Percentiles rank a stretch among this genome's conserved stretches.
Conservation (phyloP, 495 filamentous ascomycete species). For the Penicillium verhagenii region DNA sequence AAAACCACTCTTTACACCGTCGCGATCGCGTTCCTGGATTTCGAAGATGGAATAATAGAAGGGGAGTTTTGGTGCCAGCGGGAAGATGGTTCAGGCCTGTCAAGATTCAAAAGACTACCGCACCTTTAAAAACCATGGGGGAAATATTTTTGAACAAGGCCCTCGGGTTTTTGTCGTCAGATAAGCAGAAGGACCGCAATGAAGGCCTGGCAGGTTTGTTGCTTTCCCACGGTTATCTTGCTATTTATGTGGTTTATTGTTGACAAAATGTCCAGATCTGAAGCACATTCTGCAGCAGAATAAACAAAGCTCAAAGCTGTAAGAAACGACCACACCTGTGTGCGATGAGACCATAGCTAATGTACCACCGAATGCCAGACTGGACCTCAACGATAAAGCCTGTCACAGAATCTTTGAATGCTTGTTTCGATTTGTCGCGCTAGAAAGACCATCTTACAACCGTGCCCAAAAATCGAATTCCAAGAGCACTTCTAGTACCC, state of each 20-base stretch:
- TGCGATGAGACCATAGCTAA: constrained; percentile 4
- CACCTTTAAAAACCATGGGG: constrained; percentile 21
- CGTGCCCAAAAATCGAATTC: constrained; percentile 50
- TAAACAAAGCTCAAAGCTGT: constrained; percentile 57
- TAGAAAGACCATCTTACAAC: constrained; percentile 65
- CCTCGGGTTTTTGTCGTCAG: constrained; percentile 46
- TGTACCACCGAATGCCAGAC: constrained; percentile 32
- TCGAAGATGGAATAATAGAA: constrained; percentile 4
- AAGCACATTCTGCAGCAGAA: constrained; percentile 63
- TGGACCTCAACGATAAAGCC: constrained; percentile 64
- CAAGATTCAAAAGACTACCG: not conserved
- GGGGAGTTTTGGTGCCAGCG: not conserved
- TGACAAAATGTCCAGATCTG: constrained; percentile 47
- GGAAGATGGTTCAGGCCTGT: not conserved
- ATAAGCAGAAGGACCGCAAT: constrained; percentile 51
- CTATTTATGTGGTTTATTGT: not conserved
- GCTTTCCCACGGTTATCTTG: not conserved
- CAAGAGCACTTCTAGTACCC: constrained; percentile 45
- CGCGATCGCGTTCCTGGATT: not conserved
- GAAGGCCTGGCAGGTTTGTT: constrained; percentile 52
- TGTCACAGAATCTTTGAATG: constrained; percentile 81
- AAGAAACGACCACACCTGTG: constrained; percentile 18
- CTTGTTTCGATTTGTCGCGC: constrained; percentile 66
- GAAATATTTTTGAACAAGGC: constrained; percentile 42
- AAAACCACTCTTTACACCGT: constrained; percentile 3